A percentile compares a stretch with the other conserved stretches of the same genome.
phyloP scores from a whole-genome alignment of 805 yeast species.

The Kuraishia ogatae region DNA sequence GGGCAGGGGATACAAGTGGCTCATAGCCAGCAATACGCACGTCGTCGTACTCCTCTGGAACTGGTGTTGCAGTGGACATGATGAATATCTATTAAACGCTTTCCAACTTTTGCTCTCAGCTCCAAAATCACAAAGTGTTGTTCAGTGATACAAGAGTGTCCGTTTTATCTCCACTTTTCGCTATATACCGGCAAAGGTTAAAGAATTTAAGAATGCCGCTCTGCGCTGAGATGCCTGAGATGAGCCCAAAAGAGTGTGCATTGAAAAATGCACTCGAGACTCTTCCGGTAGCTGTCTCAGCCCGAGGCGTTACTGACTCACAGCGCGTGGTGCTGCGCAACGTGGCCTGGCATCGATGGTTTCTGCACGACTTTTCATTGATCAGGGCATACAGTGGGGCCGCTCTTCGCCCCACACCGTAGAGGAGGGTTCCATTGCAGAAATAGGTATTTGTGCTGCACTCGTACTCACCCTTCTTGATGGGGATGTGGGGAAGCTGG shows the following conservation, averaged over 20 bases:
- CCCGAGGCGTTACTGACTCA: neutral
- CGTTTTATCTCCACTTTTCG: too few relatives aligned
- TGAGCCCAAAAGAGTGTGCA: neutral
- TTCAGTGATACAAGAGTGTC: too few relatives aligned
- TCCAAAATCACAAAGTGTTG: too few relatives aligned
- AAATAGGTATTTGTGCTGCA: neutral
- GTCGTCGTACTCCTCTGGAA: conserved; percentile 63
- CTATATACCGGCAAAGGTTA: too few relatives aligned
- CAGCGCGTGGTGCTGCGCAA: neutral
- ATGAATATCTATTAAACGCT: neutral
- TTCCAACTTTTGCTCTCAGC: too few relatives aligned
- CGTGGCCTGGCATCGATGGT: neutral
- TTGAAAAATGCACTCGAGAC: neutral
- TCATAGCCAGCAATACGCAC: conserved; percentile 81
- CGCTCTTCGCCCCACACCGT: neutral
- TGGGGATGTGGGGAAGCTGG: neutral
- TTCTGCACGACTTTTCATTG: neutral
- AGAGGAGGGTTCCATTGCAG: neutral
- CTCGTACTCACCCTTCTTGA: neutral
- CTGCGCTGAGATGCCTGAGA: too few relatives aligned
- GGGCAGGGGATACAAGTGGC: conserved; percentile 92
- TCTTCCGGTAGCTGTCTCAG: neutral
- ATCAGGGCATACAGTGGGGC: neutral
- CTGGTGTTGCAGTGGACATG: conserved; percentile 29
- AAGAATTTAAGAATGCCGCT: too few relatives aligned